Base-by-base conservation (phyloP, 441 rosid genomes). In the Codiaeum variegatum region DNA sequence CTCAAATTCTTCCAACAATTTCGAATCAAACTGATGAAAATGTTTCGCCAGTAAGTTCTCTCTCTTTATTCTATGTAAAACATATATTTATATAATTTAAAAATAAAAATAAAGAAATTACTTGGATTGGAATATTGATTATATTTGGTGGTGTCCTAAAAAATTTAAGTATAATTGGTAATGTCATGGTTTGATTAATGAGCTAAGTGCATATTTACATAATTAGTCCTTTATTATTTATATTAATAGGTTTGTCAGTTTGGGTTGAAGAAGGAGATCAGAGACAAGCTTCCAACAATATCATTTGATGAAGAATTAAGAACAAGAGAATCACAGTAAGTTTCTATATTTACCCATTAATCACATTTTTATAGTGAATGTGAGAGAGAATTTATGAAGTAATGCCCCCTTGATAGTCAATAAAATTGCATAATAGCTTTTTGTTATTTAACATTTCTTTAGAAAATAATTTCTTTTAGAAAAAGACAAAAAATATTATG, bases 291-390 rank as follows among this genome's bases (percentile, higher is more conserved):
- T 75, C 94, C 88, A 42, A 79, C 72, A 16, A 86, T 92, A 5
- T 71, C 85, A 34, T 94, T 87, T 79, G 94, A 87, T 82, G 99
- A 94, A 82, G 97, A 88, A 70, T 71, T 91, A 52, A 84, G 76
- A 77, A 76, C 84, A 31, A 87, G 77, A 78, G 97, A 90, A 70
- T 80, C 99, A 69, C 92, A 86, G 99, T 94, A 87, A 87, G 97
- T 82, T 73, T 51, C 38, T 12, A 23, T 28, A 21, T 52, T 74
- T 34, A n/a, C n/a, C n/a, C n/a, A n/a, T n/a, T n/a, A n/a, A n/a
- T n/a, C n/a, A n/a, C n/a, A n/a, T n/a, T n/a, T n/a, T n/a, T n/a
- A n/a, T n/a, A n/a, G n/a, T n/a, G n/a, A n/a, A n/a, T n/a, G n/a
- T n/a, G n/a, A n/a, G n/a, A n/a, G n/a, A n/a, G 10, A 42, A 54